Conservation (phyloP, 2,329 filamentous ascomycete species). For the Ampelomyces quisqualis region DNA sequence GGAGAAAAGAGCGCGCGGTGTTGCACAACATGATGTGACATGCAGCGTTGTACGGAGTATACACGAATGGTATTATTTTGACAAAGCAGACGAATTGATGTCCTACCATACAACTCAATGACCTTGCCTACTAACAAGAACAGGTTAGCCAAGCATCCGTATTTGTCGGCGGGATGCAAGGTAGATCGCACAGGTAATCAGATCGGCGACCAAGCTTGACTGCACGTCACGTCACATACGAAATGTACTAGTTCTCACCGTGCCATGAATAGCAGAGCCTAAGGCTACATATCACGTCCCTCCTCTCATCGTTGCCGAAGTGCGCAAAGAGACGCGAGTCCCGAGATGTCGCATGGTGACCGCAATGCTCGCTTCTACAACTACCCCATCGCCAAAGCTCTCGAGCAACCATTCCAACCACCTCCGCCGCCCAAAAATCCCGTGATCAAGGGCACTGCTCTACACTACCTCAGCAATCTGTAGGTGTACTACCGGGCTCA, state of each 20-base stretch:
- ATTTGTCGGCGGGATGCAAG: too few relatives aligned
- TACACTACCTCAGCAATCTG: conserved; percentile 64
- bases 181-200: too few relatives aligned
- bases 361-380: conserved; percentile 32
- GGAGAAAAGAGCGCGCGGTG: too few relatives aligned
- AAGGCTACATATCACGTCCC: too few relatives aligned
- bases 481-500: conserved; percentile 36
- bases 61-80: not conserved
- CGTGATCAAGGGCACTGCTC: conserved; percentile 63
- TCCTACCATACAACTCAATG: not conserved
- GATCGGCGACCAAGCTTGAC: too few relatives aligned
- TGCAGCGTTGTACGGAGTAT: not conserved
- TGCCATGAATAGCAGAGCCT: not conserved
- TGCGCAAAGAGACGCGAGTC: too few relatives aligned
- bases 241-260: not conserved
- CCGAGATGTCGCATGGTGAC: conserved; percentile 26
- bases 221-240: not conserved
- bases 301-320: too few relatives aligned
- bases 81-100: too few relatives aligned
- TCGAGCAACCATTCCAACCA: conserved; percentile 37
- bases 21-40: too few relatives aligned
- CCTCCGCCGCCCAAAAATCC: conserved; percentile 60
- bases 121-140: too few relatives aligned
- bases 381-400: conserved; percentile 37
- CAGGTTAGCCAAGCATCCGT: too few relatives aligned